Base-by-base conservation (phyloP, 352 stramenopile genomes). In the Phytophthora pistaciae region DNA sequence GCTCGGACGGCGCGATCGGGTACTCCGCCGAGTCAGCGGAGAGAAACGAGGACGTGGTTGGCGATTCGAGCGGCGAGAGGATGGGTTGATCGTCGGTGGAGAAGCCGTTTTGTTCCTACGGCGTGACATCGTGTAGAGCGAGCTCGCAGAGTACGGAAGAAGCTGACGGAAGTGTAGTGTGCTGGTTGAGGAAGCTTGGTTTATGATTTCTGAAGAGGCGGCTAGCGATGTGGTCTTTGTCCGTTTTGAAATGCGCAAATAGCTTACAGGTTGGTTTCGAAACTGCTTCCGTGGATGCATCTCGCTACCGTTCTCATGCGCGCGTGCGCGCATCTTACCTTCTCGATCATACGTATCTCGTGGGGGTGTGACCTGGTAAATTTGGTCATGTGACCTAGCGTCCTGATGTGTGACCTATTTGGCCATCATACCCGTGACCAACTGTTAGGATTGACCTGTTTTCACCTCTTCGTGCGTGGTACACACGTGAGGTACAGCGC, bases 361-460 rank as follows among this genome's bases (percentile, higher is more conserved):
- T 44, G 14, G 10, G 36, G 36, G 14, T 10, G 40, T 48, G 40
- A 20, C 40, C 40, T 48, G 16, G 4, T 48, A 48, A 10, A 5
- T 48, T 48, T 20, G 40, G 14, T 48, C 40, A 48, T 6, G 40
- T 48, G 40, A 21, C 16, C 40, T 48, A 48, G 16, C 18, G 16
- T 48, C 16, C 40, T 20, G 14, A 48, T 48, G 40, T 48, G 40
- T 48, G 40, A 48, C 14, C 40, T 48, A 48, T 48, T 48, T 48
- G 40, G 13, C 40, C 18, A 21, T 48, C 40, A 48, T 48, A 48
- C 40, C 40, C 40, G 14, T 48, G 40, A 48, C 40, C 40, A 48
- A 48, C 13, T 48, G 40, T 48, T 48, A 48, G 40, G 40, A 48
- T 48, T 48, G 40, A 48, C 40, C 40, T 20, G 40, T 48, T 48